Base-by-base conservation (phyloP, 2,329 filamentous ascomycete genomes). In the Allantophomopsis lycopodina region DNA sequence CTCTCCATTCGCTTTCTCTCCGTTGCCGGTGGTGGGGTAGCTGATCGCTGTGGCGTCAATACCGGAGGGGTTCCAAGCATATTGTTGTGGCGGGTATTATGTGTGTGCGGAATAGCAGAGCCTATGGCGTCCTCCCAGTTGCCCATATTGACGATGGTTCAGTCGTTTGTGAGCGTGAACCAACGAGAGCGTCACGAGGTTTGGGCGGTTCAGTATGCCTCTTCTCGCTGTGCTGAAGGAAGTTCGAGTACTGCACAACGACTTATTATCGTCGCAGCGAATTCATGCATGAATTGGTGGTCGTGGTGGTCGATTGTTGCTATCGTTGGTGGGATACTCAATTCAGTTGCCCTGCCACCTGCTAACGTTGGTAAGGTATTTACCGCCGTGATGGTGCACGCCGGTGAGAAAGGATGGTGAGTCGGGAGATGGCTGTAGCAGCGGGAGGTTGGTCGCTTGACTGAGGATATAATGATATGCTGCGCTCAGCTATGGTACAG, bases 1-100 rank as follows among this genome's bases (percentile, higher is more conserved):
- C 46, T 50, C 36, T 51, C 51, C n/a, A 51, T 48, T 40, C 46
- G 51, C 38, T 52, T 49, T 44, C 51, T 53, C 38, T 51, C 50
- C 13, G 43, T 44, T 14, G 45, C 46, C 18, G 45, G 51, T 38
- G 50, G 52, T 45, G 53, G 53, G 50, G 51, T 55, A 17, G 46
- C 40, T 35, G 46, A 48, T 49, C 50, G 51, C 45, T 51, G 52
- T 52, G 53, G 48, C 33, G 52, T 51, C 15, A 41, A 45, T 34
- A 54, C 48, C 39, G 49, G 48, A 15, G 51, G 49, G 33, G 49
- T 53, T 42, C 51, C 52, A 18, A 52, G 37, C 20, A 48, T 38
- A 44, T 49, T 48, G 36, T 47, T 40, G 18, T 47, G 41, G 30
- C 49, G 50, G 34, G 38, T 46, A 28, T 50, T 46, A 40, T 50